A percentile compares a stretch with the other conserved stretches of the same genome.
These are phyloP conservation scores for Umbelopsis sp. DNA, from an alignment of 371 early-diverging fungal genomes.

Conservation along the genomic window DNA sequence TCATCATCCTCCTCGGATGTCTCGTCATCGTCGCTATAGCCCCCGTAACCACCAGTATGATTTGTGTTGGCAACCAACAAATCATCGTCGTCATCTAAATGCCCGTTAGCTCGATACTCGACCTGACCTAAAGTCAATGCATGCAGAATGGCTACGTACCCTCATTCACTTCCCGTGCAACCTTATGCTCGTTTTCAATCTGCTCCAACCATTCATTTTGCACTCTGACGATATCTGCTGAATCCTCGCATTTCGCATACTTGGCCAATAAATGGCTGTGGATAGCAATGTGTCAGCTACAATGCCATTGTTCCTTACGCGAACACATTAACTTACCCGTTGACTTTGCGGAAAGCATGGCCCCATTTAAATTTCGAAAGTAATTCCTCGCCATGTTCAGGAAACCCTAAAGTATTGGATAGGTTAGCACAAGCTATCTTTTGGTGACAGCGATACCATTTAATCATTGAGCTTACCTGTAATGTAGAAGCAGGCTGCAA, in stretches of 20 bases:
- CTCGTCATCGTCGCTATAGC: constrained; percentile 41
- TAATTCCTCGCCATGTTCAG: constrained; percentile 85
- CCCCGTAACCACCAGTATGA: constrained; percentile 44
- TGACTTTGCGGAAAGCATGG: constrained; percentile 89
- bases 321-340: constrained; percentile 45
- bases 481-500: constrained; percentile 96
- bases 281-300: not conserved
- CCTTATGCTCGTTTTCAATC: constrained; percentile 59
- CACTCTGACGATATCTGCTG: constrained; percentile 79
- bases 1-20: constrained; percentile 30
- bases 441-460: too few relatives aligned
- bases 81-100: constrained; percentile 54
- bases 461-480: constrained; percentile 61
- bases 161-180: constrained; percentile 39
- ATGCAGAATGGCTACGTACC: not conserved
- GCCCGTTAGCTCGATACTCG: constrained; percentile 4
- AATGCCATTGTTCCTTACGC: not conserved
- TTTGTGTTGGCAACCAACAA: constrained; percentile 58
- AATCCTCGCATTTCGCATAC: constrained; percentile 88
- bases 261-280: constrained; percentile 69
- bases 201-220: constrained; percentile 83
- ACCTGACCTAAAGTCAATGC: too few relatives aligned
- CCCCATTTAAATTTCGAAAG: constrained; percentile 97
- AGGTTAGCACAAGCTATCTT: not conserved
- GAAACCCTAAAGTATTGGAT: constrained; percentile 48